phyloP scores from a whole-genome alignment of 805 yeast species.

The Metschnikowia peoriensis region DNA sequence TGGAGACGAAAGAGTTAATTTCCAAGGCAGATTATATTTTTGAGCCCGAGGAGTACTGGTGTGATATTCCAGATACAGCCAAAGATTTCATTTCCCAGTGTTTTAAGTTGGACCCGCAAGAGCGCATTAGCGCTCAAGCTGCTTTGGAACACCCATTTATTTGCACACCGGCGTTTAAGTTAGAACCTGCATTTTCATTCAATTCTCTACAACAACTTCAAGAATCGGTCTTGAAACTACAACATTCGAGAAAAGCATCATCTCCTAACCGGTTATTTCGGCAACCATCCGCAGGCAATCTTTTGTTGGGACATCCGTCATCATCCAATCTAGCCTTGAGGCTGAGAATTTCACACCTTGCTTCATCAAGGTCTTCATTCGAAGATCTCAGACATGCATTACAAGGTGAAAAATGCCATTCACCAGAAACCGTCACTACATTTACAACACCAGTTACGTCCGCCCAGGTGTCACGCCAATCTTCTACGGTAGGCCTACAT shows the following conservation, averaged over 20 bases:
- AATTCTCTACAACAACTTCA: constrained; percentile 16
- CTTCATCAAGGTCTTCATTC: constrained; percentile 8
- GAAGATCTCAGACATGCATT: constrained; percentile 10
- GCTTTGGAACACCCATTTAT: constrained; percentile 46
- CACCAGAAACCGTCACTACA: constrained; percentile 18
- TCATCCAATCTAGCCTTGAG: constrained; percentile 2
- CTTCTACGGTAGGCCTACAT: constrained; percentile 10
- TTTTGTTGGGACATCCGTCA: not conserved
- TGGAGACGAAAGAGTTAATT: constrained; percentile 68
- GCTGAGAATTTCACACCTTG: constrained; percentile 1
- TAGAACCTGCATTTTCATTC: constrained; percentile 13
- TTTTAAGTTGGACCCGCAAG: constrained; percentile 43
- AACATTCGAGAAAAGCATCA: constrained; percentile 10
- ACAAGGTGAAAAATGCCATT: constrained; percentile 17
- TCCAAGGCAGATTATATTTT: constrained; percentile 53
- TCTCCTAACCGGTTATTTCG: not conserved
- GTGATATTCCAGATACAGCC: constrained; percentile 49
- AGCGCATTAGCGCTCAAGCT: constrained; percentile 47
- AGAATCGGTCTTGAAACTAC: constrained; percentile 17
- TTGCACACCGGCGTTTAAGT: not conserved
- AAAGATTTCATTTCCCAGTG: constrained; percentile 58
- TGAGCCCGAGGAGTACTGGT: constrained; percentile 62
- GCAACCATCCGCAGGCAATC: constrained; percentile 1
- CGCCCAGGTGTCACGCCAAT: constrained; percentile 15
- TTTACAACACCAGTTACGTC: constrained; percentile 19